A percentile compares a stretch with the other conserved stretches of the same genome.
Evolutionary conservation across 805 yeast species (phyloP).

Genomic region (Saturnispora halmiae): DNA sequence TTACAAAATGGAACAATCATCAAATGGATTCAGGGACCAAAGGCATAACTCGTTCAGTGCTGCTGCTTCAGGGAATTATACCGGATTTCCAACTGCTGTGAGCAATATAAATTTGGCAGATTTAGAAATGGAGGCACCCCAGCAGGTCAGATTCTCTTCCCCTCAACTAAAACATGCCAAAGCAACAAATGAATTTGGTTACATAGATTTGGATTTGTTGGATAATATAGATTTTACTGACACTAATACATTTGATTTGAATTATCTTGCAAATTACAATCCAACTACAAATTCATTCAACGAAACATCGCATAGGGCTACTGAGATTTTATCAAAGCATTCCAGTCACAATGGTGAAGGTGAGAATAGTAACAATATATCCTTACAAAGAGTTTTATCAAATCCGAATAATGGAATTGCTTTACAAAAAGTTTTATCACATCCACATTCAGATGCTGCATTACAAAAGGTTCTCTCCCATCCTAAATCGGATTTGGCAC

Average conservation of each 20-base stretch:
- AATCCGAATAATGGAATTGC: constrained; percentile 15
- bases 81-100: constrained; percentile 28
- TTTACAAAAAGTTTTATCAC: constrained; percentile 15
- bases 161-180: constrained; percentile 44
- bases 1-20: constrained; percentile 1
- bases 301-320: background rate
- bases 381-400: constrained; percentile 14
- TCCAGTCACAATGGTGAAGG: background rate
- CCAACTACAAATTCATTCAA: constrained; percentile 5
- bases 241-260: constrained; percentile 18
- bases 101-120: constrained; percentile 10
- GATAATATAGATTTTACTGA: constrained; percentile 21
- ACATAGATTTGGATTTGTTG: constrained; percentile 27
- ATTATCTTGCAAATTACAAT: constrained; percentile 8
- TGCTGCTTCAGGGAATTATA: constrained; percentile 50
- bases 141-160: constrained; percentile 71
- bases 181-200: constrained; percentile 25
- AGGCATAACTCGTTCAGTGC: constrained; percentile 60
- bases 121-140: constrained; percentile 39
- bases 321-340: background rate
- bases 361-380: constrained; percentile 1
- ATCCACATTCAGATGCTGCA: constrained; percentile 15
- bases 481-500: constrained; percentile 15
- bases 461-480: constrained; percentile 15
- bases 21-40: constrained; percentile 22